Conservation (phyloP, 1,284 basidiomycete genomes). For the Leucoagaricus sp. region DNA sequence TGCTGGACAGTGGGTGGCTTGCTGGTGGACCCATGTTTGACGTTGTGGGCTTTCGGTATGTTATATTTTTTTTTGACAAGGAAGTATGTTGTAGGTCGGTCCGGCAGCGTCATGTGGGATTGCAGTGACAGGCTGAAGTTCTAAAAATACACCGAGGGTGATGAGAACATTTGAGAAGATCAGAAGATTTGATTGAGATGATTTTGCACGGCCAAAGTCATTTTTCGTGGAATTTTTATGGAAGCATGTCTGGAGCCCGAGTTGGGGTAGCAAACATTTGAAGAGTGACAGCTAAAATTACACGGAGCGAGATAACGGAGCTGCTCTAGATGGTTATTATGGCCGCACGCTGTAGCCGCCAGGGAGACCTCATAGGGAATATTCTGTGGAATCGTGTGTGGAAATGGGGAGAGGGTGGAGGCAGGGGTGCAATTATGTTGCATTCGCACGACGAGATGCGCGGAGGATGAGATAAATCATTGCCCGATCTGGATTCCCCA, state of each 20-base stretch:
- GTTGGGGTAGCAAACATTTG: not conserved
- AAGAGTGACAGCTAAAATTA: not conserved
- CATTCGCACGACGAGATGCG: slow-evolving; percentile 6
- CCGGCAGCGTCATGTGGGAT: not conserved
- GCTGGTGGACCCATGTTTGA: not conserved
- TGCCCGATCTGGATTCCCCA: slow-evolving; percentile 3
- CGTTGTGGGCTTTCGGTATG: not conserved
- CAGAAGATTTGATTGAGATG: not conserved
- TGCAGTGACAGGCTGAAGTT: not conserved
- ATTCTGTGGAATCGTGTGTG: not conserved
- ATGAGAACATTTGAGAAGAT: not conserved
- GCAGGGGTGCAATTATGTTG: not conserved
- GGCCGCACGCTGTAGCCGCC: not conserved
- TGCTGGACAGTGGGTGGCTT: not conserved
- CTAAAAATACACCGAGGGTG: not conserved
- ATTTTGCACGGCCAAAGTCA: not conserved
- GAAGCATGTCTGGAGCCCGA: not conserved
- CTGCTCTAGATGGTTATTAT: not conserved
- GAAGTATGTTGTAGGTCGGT: not conserved
- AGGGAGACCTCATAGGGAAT: not conserved
- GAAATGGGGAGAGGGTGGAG: not conserved
- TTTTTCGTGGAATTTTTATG: not conserved
- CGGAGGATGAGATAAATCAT: slow-evolving; percentile 15
- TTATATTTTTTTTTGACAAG: not conserved
- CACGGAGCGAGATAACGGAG: not conserved